Evolutionary conservation across 2,329 filamentous ascomycete genomes (phyloP), one percentile per base, ranked within the genome.

Genomic region (Sporothrix humicola): DNA sequence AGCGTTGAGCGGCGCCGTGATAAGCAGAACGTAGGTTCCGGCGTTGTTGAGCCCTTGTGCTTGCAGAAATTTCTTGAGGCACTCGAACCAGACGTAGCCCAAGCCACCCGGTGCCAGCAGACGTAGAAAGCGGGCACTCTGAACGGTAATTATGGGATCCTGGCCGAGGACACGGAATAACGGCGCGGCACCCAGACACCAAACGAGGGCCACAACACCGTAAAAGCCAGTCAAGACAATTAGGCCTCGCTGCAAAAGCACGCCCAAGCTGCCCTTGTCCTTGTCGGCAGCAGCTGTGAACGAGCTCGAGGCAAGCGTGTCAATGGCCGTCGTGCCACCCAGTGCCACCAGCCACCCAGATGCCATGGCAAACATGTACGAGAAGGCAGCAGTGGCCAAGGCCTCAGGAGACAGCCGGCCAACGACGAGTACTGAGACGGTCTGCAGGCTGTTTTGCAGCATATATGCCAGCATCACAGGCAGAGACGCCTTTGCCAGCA

Each of bases 311-410:
- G 93, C 93, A 31, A 97, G 84, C 0, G 94, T 97, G 80, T 97
- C 94, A 59, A 97, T 87, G 0, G 94, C 94, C 0, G 93, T 97
- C 0, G 93, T 95, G 8, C 94, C 94, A 42, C 94, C 94, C 3
- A 97, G 87, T 0, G 91, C 94, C 74, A 97, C 92, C 52, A 97
- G 87, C 93, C 94, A 97, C 0, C 91, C 94, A 0, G 93, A 94
- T 26, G 92, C 90, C 92, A 95, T 94, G 72, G 94, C 94, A 77
- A 97, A 97, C 94, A 97, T 97, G 84, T 96, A 95, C 1, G 92
- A 93, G 79, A 97, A 97, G 0, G 94, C 93, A 0, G 93, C 91
- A 0, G 92, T 93, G 0, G 94, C 93, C 7, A 97, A 84, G 1
- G 93, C 90, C 81, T 96, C 92, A 0, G 94, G 91, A 0, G 92